Evolutionary conservation across 1,284 basidiomycete genomes (phyloP).

Genomic region (Pholiota adiposa): DNA sequence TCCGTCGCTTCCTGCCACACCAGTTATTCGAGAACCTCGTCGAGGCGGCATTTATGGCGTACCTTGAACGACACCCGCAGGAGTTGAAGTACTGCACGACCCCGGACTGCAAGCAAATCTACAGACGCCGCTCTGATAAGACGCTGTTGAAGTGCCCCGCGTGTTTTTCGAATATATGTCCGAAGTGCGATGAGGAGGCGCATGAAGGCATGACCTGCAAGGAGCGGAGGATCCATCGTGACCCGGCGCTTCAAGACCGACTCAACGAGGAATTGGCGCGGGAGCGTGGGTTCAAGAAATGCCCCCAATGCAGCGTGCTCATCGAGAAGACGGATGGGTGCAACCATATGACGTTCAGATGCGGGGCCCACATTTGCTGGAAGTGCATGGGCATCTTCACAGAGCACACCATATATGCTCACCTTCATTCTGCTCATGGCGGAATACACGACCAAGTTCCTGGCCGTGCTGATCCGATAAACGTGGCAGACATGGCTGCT

Average conservation of each 20-base stretch:
- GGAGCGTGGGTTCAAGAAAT: constrained; percentile 38
- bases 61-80: constrained; percentile 49
- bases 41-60: constrained; percentile 46
- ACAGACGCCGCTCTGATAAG: constrained; percentile 38
- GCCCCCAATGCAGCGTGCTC: constrained; percentile 47
- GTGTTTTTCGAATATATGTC: constrained; percentile 55
- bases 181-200: constrained; percentile 51
- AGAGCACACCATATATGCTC: constrained; percentile 17
- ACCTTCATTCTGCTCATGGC: constrained; percentile 22
- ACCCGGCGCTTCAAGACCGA: constrained; percentile 46
- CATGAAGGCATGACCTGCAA: constrained; percentile 59
- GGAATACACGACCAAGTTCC: constrained; percentile 18
- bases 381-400: constrained; percentile 36
- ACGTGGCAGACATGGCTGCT: constrained; percentile 4
- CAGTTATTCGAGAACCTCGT: constrained; percentile 48
- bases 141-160: constrained; percentile 37
- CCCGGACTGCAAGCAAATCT: constrained; percentile 60
- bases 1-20: constrained; percentile 48
- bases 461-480: neutral
- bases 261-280: constrained; percentile 48
- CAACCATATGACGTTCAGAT: constrained; percentile 59
- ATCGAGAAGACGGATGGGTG: constrained; percentile 59
- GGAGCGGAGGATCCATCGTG: constrained; percentile 36
- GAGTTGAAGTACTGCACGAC: constrained; percentile 59
- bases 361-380: constrained; percentile 61